These are phyloP conservation scores for Juglanconis oblonga DNA, from an alignment of 2,329 filamentous ascomycete species.

Conservation along the genomic window DNA sequence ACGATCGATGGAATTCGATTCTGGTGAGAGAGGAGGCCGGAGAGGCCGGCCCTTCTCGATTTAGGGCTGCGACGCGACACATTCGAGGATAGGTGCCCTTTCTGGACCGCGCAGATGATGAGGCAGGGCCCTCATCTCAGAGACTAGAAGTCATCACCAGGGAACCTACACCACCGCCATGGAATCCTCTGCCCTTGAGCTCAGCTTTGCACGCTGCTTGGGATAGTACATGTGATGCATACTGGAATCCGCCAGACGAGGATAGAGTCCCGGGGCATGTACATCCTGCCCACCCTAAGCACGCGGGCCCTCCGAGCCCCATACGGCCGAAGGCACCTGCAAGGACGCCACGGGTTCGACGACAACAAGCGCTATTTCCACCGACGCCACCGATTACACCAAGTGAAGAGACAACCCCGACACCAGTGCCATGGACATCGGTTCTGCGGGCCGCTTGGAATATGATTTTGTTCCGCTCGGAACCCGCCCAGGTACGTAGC, in stretches of 20 bases:
- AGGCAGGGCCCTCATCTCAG: not conserved
- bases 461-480: not conserved
- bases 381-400: not conserved
- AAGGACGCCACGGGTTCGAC: not conserved
- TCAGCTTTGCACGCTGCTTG: slow-evolving; percentile 1
- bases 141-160: not conserved
- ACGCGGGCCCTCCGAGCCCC: not conserved
- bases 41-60: slow-evolving; percentile 8
- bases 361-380: not conserved
- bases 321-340: not conserved
- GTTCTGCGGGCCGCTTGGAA: not conserved
- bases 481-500: not conserved
- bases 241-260: not conserved
- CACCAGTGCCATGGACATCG: not conserved
- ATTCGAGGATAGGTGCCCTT: not conserved
- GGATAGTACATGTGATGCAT: not conserved
- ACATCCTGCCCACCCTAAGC: not conserved
- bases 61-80: not conserved
- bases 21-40: slow-evolving; percentile 11
- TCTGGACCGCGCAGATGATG: not conserved
- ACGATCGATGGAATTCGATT: slow-evolving; percentile 11
- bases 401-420: not conserved
- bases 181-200: slow-evolving; percentile 1
- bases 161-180: slow-evolving; percentile 1
- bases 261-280: not conserved